Evolutionary conservation across 176 grass and related monocot species (phyloP), one percentile per base, ranked within the genome.

Genomic region (Tillandsia leiboldiana): DNA sequence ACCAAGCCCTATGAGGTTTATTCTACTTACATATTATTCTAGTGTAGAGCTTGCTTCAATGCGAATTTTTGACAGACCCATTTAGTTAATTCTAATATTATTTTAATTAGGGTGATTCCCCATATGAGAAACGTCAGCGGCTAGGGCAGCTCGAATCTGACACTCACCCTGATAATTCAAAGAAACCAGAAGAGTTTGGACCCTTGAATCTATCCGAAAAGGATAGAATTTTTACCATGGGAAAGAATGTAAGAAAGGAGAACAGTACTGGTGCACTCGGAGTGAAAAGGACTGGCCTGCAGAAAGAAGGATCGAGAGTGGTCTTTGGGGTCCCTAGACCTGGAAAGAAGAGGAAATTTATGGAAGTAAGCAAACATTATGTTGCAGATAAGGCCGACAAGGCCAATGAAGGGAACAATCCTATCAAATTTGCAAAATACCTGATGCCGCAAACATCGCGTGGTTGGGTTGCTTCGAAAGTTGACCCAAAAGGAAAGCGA

Each of bases 311-410:
- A 70, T 94, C 95, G 51, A 90, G 83, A 63, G 95, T 99, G 24
- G 83, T 99, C 13, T 87, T 84, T 57, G 95, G 95, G 83, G 84
- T 99, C 66, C 95, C 95, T 66, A 99, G 80, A 83, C 95, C 87
- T 81, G 95, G 95, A 73, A 99, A 94, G 78, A 99, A 84, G 70
- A 87, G 84, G 58, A 99, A 99, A 67, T 99, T 93, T 78, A 99
- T 99, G 95, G 95, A 99, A 72, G 90, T 99, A 27, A 99, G 95
- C 83, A 99, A 94, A 79, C 90, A 90, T 65, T 99, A 92, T 62
- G 79, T 79, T 64, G 72, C 75, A 72, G 94, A 81, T 20, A 83
- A 90, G 57, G 50, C 72, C 68, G 86, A 87, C 18, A 91, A 83
- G 71, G 67, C 71, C 80, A 64, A 72, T 68, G 86, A 86, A 73